These are phyloP conservation scores for Sisymbrium altissimum DNA, from an alignment of 345 rosid genomes.

Conservation along the genomic window DNA sequence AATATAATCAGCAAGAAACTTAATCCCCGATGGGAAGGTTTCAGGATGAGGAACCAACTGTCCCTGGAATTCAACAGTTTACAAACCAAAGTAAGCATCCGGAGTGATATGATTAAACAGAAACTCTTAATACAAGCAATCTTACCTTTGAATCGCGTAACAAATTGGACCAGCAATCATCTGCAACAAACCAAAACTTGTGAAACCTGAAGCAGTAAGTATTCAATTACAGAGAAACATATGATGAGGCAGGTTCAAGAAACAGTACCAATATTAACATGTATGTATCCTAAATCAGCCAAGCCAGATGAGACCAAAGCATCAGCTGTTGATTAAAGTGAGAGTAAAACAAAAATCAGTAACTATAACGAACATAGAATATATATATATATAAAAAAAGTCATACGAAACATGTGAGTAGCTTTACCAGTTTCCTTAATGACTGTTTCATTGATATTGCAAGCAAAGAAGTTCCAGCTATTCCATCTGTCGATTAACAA, in stretches of 20 bases:
- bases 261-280: conserved; percentile 78
- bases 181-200: conserved; percentile 41
- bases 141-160: conserved; percentile 61
- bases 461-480: conserved; percentile 98
- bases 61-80: conserved; percentile 46
- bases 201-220: conserved; percentile 24
- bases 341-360: neutral
- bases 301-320: conserved; percentile 88
- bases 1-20: conserved; percentile 77
- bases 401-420: conserved; percentile 1
- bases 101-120: neutral
- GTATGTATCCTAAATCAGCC: conserved; percentile 81
- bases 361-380: neutral
- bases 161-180: conserved; percentile 90
- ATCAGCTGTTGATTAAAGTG: conserved; percentile 53
- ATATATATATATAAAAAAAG: too few relatives aligned
- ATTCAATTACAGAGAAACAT: neutral
- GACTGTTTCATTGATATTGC: conserved; percentile 74
- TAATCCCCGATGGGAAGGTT: conserved; percentile 86
- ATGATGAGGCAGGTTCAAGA: conserved; percentile 1
- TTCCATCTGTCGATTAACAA: conserved; percentile 72
- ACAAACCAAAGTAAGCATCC: conserved; percentile 17
- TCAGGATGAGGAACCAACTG: conserved; percentile 73
- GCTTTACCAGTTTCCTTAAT: conserved; percentile 82
- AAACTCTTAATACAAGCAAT: neutral